phyloP scores from a whole-genome alignment of 306 rosid species.

The Albizia julibrissin region DNA sequence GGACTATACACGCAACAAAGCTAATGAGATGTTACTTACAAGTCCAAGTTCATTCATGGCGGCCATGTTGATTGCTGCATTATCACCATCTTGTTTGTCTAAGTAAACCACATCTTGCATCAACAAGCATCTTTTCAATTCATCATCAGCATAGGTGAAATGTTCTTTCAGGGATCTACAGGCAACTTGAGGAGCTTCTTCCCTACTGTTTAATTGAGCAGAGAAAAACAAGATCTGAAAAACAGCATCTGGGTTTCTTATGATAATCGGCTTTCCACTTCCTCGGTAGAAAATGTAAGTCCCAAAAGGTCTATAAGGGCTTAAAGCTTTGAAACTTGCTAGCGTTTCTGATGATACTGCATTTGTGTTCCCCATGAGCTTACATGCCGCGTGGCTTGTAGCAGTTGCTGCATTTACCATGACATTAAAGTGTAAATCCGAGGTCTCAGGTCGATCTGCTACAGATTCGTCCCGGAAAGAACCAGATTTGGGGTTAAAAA shows the following conservation, averaged over 20 bases:
- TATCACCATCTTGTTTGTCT: constrained; percentile 34
- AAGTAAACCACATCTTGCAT: constrained; percentile 40
- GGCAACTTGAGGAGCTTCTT: constrained; percentile 38
- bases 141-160: constrained; percentile 39
- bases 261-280: constrained; percentile 44
- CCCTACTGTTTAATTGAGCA: constrained; percentile 44
- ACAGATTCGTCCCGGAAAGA: neutral
- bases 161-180: constrained; percentile 41
- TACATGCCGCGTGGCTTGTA: constrained; percentile 65
- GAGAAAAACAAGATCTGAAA: constrained; percentile 64
- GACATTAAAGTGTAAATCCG: constrained; percentile 43
- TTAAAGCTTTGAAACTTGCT: constrained; percentile 49
- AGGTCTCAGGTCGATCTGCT: neutral
- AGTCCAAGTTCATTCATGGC: constrained; percentile 73
- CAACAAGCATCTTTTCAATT: constrained; percentile 40
- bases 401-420: constrained; percentile 55
- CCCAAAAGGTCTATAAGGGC: constrained; percentile 87
- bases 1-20: neutral
- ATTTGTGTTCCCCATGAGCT: constrained; percentile 72
- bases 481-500: constrained; percentile 30
- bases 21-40: constrained; percentile 34
- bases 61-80: constrained; percentile 22
- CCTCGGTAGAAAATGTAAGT: constrained; percentile 63
- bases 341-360: constrained; percentile 52
- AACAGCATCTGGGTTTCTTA: constrained; percentile 67